Conservation (phyloP, 805 yeast genomes). For the Lipomyces sp. region DNA sequence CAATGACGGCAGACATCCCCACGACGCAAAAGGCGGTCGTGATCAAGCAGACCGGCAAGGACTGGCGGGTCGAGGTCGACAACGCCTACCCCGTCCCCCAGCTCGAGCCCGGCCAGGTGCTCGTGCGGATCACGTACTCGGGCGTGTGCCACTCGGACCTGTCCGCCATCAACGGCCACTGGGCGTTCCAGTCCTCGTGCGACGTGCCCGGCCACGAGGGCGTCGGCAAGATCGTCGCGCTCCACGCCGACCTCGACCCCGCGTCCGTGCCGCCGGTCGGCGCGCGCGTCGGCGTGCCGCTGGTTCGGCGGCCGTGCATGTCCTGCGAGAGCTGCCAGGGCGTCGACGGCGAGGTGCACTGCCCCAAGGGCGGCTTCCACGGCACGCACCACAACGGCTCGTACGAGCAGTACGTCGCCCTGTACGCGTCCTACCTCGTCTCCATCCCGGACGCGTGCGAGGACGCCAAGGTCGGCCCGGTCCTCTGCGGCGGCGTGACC, state of each 20-base stretch:
- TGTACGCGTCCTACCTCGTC: constrained; percentile 63
- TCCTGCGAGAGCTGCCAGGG: constrained; percentile 23
- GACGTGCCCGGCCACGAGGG: constrained; percentile 38
- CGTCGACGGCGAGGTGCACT: constrained; percentile 26
- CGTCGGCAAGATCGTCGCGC: constrained; percentile 33
- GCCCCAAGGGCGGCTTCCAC: constrained; percentile 41
- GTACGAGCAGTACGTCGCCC: constrained; percentile 49
- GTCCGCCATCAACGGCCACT: constrained; percentile 42
- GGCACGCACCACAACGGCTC: constrained; percentile 69
- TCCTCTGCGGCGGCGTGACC: constrained; percentile 87
- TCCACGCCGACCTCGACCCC: constrained; percentile 30
- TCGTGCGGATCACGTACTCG: constrained; percentile 39
- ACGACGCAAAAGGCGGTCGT: constrained; percentile 40
- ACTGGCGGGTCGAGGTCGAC: constrained; percentile 38
- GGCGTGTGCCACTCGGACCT: constrained; percentile 48
- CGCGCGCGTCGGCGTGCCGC: constrained; percentile 33
- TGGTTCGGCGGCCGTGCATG: constrained; percentile 29
- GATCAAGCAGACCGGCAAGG: constrained; percentile 37
- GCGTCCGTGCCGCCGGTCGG: constrained; percentile 30
- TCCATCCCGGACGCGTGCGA: constrained; percentile 69
- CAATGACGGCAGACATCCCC: constrained; percentile 31
- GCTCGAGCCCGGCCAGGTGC: constrained; percentile 31
- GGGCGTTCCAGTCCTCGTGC: constrained; percentile 37
- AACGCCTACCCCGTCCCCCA: constrained; percentile 37
- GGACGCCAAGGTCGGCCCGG: constrained; percentile 72